Conservation (phyloP, 2,329 filamentous ascomycete species). For the Apiospora kogelbergensis region DNA sequence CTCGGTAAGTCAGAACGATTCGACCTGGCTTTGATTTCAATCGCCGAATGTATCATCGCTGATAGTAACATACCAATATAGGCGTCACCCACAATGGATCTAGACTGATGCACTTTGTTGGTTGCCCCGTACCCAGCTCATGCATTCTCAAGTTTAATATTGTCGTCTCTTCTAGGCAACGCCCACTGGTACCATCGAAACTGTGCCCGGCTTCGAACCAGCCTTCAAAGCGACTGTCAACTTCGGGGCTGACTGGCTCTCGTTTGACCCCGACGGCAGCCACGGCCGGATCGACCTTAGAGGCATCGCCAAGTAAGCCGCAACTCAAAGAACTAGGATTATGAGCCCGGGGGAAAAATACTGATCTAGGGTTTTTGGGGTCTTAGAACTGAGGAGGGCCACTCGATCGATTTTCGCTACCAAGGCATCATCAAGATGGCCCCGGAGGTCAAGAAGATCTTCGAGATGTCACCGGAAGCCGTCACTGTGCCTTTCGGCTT, state of each 20-base stretch:
- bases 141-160: not conserved
- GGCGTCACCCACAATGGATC: conserved; percentile 11
- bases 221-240: conserved; percentile 18
- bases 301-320: no score
- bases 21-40: not conserved
- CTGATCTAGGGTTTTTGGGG: not conserved
- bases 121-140: not conserved
- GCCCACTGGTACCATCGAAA: conserved; percentile 13
- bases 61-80: not conserved
- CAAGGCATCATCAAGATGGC: conserved; percentile 14
- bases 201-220: conserved; percentile 18
- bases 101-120: conserved; percentile 8
- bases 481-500: conserved; percentile 15
- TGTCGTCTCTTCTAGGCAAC: not conserved
- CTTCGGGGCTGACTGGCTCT: conserved; percentile 18
- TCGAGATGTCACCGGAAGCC: conserved; percentile 12
- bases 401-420: conserved; percentile 14
- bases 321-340: no score
- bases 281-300: conserved; percentile 13
- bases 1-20: not conserved
- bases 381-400: conserved; percentile 15
- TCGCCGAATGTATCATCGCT: not conserved
- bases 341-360: not conserved
- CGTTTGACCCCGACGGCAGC: conserved; percentile 14
- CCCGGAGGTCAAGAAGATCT: conserved; percentile 12